Conservation (phyloP, 2,329 filamentous ascomycete species). For the Fusarium subtropicale region DNA sequence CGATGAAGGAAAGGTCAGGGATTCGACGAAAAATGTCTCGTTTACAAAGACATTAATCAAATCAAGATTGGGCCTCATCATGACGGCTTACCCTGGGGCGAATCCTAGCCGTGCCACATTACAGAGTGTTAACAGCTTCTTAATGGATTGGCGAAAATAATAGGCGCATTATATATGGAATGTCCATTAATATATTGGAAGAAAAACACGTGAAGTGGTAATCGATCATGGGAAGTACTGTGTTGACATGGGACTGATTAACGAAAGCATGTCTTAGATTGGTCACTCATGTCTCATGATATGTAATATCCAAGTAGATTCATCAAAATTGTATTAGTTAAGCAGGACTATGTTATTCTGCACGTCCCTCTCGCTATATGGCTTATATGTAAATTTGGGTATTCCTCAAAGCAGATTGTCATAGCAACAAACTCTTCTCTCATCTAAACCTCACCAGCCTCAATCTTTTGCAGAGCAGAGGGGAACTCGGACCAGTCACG, state of each 20-base stretch:
- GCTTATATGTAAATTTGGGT: constrained; percentile 24
- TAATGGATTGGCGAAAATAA: constrained; percentile 71
- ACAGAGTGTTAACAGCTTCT: constrained; percentile 90
- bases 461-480: constrained; percentile 58
- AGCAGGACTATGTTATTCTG: constrained; percentile 21
- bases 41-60: constrained; percentile 83
- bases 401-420: constrained; percentile 39
- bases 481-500: constrained; percentile 69
- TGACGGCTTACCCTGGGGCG: constrained; percentile 79
- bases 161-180: neutral
- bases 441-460: constrained; percentile 53
- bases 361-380: constrained; percentile 23
- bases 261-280: neutral
- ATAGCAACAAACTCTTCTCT: constrained; percentile 21
- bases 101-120: constrained; percentile 88
- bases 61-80: constrained; percentile 82
- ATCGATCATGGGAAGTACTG: neutral
- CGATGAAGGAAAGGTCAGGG: constrained; percentile 64
- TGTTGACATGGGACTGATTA: neutral
- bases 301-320: neutral
- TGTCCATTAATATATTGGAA: neutral
- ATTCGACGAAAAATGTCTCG: constrained; percentile 38
- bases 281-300: neutral
- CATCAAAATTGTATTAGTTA: constrained; percentile 24
- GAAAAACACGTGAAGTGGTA: neutral